Conservation (phyloP, 2,329 filamentous ascomycete genomes). For the Sclerotinia minor region DNA sequence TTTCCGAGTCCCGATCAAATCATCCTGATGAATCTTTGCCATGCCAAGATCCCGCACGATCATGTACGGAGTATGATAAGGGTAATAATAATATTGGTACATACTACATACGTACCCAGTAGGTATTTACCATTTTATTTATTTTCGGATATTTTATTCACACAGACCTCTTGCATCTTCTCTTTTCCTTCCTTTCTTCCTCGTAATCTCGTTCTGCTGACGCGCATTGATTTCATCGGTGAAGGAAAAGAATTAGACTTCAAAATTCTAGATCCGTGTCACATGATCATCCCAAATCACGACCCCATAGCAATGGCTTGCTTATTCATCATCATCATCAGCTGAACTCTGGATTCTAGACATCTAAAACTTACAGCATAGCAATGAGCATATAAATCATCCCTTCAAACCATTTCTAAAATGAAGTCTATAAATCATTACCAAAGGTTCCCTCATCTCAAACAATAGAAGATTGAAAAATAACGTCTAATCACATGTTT, state of each 20-base stretch:
- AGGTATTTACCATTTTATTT: no score
- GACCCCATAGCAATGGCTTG: no score
- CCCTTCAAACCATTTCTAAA: no score
- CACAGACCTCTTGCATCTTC: neutral
- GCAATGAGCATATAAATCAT: no score
- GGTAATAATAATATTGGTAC: no score
- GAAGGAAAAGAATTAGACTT: neutral
- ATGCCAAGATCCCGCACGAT: neutral
- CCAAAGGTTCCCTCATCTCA: no score
- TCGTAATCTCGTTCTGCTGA: neutral
- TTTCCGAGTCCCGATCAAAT: neutral
- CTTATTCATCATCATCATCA: no score
- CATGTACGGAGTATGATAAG: neutral
- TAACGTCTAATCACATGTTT: conserved; percentile 11
- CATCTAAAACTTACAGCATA: no score
- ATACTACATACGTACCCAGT: no score
- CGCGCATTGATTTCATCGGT: neutral
- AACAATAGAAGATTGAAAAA: neutral
- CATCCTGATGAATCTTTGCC: neutral
- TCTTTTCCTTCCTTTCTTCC: neutral
- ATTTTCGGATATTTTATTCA: no score
- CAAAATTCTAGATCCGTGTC: neutral
- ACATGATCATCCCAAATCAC: neutral
- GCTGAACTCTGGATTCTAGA: no score
- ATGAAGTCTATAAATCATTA: no score